phyloP scores from a whole-genome alignment of 129 eudicot genomes.

The Helichrysum umbraculigerum region DNA sequence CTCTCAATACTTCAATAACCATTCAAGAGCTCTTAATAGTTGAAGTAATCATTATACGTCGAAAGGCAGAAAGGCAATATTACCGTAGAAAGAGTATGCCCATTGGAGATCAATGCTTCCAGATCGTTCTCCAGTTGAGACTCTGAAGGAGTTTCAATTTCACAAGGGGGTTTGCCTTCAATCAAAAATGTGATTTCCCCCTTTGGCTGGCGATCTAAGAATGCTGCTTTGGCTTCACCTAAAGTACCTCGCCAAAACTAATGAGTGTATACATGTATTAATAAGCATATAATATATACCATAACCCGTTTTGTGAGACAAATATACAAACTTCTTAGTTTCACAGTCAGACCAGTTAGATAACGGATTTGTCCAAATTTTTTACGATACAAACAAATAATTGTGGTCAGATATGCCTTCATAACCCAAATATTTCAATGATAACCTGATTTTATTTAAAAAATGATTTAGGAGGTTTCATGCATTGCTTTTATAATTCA shows the following conservation, averaged over 20 bases:
- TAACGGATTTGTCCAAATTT: background rate
- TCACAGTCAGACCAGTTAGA: background rate
- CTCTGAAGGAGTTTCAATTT: conserved; percentile 57
- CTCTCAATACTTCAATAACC: background rate
- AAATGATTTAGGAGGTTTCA: background rate
- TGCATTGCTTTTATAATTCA: too few species aligned
- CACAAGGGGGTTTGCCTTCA: conserved; percentile 55
- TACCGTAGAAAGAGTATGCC: conserved; percentile 87
- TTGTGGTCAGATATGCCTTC: background rate
- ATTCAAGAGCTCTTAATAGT: background rate
- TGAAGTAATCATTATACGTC: background rate
- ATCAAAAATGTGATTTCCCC: conserved; percentile 94
- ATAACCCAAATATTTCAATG: background rate
- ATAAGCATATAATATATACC: background rate
- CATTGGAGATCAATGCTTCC: conserved; percentile 60
- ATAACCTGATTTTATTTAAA: background rate
- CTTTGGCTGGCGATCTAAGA: conserved; percentile 59
- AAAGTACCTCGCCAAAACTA: conserved; percentile 94
- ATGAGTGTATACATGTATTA: conserved; percentile 15
- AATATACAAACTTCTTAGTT: background rate
- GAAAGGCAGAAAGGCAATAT: background rate
- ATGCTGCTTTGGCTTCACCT: conserved; percentile 63
- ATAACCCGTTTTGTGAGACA: background rate
- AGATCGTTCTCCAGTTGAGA: conserved; percentile 72
- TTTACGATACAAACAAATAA: too few species aligned